phyloP scores from a whole-genome alignment of 345 rosid genomes.

The Diplotaxis tenuifolia region DNA sequence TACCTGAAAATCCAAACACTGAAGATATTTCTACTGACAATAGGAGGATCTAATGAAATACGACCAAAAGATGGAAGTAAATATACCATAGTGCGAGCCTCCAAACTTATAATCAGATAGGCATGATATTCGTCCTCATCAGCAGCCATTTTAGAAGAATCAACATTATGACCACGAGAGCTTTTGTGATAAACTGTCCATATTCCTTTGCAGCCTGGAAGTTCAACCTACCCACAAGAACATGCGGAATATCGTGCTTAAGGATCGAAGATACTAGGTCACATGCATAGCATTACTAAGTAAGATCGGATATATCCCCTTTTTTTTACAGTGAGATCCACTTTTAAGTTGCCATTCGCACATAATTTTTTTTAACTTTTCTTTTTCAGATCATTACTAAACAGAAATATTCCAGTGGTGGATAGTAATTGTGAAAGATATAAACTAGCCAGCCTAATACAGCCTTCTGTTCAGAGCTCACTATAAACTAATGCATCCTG shows the following conservation, averaged over 20 bases:
- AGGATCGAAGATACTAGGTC: constrained; percentile 16
- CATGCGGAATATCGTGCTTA: constrained; percentile 11
- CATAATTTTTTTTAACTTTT: constrained; percentile 7
- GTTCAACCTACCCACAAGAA: constrained; percentile 68
- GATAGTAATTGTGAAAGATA: constrained; percentile 12
- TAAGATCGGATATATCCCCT: constrained; percentile 11
- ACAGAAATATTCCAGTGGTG: constrained; percentile 2
- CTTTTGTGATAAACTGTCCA: constrained; percentile 99
- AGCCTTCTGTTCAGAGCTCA: constrained; percentile 16
- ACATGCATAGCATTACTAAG: constrained; percentile 6
- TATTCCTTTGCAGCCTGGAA: constrained; percentile 94
- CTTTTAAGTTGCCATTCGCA: background rate
- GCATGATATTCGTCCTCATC: constrained; percentile 96
- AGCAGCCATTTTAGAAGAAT: constrained; percentile 61
- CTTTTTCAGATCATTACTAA: constrained; percentile 13
- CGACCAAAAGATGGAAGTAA: constrained; percentile 15
- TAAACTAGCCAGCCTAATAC: constrained; percentile 10
- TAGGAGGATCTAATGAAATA: constrained; percentile 10
- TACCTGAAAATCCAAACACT: constrained; percentile 46
- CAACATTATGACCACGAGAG: constrained; percentile 62
- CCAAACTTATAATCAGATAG: constrained; percentile 93
- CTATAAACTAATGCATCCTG: constrained; percentile 13
- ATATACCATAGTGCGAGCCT: constrained; percentile 88
- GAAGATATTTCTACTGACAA: constrained; percentile 15
- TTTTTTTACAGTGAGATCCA: background rate